phyloP scores from a whole-genome alignment of 306 rosid species.

The Fragaria nilgerrensis region DNA sequence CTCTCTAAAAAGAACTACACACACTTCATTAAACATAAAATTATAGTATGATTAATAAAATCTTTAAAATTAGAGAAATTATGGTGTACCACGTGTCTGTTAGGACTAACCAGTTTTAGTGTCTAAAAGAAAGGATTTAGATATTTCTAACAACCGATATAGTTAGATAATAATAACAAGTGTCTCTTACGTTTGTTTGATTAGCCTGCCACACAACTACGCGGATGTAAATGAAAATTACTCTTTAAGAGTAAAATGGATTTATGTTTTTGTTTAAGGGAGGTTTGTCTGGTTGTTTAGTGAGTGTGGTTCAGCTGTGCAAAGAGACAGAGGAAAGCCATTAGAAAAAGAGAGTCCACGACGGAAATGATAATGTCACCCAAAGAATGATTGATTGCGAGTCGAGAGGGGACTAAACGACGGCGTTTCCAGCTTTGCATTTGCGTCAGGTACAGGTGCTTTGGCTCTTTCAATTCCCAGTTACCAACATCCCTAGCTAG shows the following conservation, averaged over 20 bases:
- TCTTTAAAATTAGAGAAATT: neutral
- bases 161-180: no score
- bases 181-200: no score
- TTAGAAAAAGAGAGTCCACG: neutral
- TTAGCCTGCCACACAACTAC: no score
- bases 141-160: no score
- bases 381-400: neutral
- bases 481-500: constrained; percentile 15
- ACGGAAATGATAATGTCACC: neutral
- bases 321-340: neutral
- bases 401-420: neutral
- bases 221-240: no score
- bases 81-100: no score
- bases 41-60: neutral
- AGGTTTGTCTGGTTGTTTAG: neutral
- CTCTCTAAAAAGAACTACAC: neutral
- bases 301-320: constrained; percentile 20
- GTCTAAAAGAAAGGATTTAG: no score
- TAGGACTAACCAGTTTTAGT: no score
- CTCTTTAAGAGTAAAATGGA: neutral
- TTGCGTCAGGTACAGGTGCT: neutral
- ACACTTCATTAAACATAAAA: neutral
- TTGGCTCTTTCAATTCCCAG: constrained; percentile 23
- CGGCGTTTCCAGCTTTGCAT: constrained; percentile 9
- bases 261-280: neutral